These are phyloP conservation scores for Wallacemonas sp. DNA, from an alignment of 208 protist species.

Conservation along the genomic window DNA sequence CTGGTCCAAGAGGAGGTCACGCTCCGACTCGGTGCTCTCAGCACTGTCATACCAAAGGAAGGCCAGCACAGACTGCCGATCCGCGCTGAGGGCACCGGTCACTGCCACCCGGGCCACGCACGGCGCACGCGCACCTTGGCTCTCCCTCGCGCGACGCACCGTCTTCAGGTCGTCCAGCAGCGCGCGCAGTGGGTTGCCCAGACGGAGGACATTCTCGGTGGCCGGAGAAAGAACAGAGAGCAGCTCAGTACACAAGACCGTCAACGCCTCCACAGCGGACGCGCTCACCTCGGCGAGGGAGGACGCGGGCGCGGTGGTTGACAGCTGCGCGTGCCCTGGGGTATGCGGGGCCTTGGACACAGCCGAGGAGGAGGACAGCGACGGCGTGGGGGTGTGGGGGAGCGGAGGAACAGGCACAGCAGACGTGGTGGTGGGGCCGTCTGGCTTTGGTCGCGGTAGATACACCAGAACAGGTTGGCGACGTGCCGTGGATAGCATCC, in stretches of 20 bases:
- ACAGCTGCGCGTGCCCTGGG: too few species aligned
- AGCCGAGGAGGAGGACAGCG: not conserved
- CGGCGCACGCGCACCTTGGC: not conserved
- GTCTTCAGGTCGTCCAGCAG: conserved; percentile 37
- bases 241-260: conserved; percentile 26
- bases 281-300: not conserved
- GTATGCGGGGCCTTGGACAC: too few species aligned
- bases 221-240: conserved; percentile 28
- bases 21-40: not conserved
- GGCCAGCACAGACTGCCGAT: conserved; percentile 16
- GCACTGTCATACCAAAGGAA: conserved; percentile 21
- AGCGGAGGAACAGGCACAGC: not conserved
- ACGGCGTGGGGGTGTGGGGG: too few species aligned
- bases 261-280: conserved; percentile 16
- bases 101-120: conserved; percentile 25
- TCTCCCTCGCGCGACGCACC: not conserved
- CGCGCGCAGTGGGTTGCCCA: conserved; percentile 36
- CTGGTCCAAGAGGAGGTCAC: not conserved
- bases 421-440: not conserved
- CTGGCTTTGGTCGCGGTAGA: not conserved
- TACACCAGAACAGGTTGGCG: not conserved
- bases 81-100: conserved; percentile 4
- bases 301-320: too few species aligned
- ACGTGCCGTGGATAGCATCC: not conserved
- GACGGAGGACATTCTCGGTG: conserved; percentile 52